phyloP scores from a whole-genome alignment of 148 eudicot species.

The Limonium bicolor region DNA sequence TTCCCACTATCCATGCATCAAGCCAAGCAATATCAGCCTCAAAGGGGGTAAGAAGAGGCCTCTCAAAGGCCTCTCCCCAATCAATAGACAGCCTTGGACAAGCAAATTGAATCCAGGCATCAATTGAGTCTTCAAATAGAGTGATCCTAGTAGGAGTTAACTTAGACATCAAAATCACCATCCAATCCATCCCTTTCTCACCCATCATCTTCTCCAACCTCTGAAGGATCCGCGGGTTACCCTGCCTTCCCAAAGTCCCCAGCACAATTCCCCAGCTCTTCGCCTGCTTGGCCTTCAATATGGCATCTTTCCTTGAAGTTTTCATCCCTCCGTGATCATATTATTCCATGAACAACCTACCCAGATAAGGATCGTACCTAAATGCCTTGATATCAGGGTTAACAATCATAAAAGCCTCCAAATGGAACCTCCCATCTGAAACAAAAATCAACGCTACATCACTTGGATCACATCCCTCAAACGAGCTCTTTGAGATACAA shows the following conservation, averaged over 20 bases:
- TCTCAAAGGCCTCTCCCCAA: conserved; percentile 87
- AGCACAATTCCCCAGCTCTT: conserved; percentile 71
- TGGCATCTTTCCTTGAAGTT: conserved; percentile 44
- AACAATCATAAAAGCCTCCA: conserved; percentile 89
- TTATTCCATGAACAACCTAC: conserved; percentile 69
- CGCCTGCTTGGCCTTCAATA: conserved; percentile 48
- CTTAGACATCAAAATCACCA: conserved; percentile 70
- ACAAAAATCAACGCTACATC: conserved; percentile 59
- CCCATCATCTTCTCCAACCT: conserved; percentile 69
- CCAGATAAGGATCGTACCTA: conserved; percentile 80
- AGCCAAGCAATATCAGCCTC: conserved; percentile 95
- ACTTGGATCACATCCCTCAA: conserved; percentile 1
- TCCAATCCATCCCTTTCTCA: conserved; percentile 50
- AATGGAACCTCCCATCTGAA: conserved; percentile 86
- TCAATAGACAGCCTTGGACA: conserved; percentile 83
- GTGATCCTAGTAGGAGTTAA: conserved; percentile 51
- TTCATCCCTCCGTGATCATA: conserved; percentile 90
- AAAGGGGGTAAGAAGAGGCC: conserved; percentile 64
- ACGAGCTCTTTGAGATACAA: conserved; percentile 10
- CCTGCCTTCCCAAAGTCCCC: conserved; percentile 87
- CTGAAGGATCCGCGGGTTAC: conserved; percentile 66
- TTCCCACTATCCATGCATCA: conserved; percentile 92
- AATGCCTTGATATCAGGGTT: conserved; percentile 59
- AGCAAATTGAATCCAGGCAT: conserved; percentile 91
- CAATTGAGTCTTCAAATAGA: conserved; percentile 65